Evolutionary conservation across 768 basidiomycete species (phyloP).

Genomic region (Boletus tylopilopsis): DNA sequence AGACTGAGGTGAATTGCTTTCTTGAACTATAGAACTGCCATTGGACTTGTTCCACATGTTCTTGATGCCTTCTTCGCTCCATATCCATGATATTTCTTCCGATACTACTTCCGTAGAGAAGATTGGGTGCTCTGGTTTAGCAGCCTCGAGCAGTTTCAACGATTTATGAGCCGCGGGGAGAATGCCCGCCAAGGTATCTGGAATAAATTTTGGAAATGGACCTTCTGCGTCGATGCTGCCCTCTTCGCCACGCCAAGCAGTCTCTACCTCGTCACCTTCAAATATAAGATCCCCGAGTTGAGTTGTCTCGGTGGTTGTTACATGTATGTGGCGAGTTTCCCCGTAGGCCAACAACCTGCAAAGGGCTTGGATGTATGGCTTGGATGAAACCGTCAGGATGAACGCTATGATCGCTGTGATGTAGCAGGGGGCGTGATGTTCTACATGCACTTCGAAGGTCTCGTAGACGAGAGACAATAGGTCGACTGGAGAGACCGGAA

Average conservation of each 20-base stretch:
- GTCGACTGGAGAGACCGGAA: constrained; percentile 43
- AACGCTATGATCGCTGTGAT: constrained; percentile 60
- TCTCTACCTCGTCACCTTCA: constrained; percentile 34
- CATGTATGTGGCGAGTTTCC: constrained; percentile 28
- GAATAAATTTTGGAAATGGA: constrained; percentile 64
- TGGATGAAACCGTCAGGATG: constrained; percentile 61
- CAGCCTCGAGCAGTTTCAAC: constrained; percentile 57
- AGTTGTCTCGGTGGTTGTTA: constrained; percentile 9
- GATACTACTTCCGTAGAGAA: constrained; percentile 34
- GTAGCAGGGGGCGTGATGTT: constrained; percentile 44
- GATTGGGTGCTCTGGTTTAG: constrained; percentile 61
- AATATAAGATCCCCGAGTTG: constrained; percentile 16
- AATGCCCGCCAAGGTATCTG: constrained; percentile 43
- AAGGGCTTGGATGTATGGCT: constrained; percentile 56
- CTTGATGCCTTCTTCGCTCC: constrained; percentile 27
- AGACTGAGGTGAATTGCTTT: background rate
- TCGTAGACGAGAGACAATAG: constrained; percentile 63
- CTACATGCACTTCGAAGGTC: constrained; percentile 50
- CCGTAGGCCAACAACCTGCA: constrained; percentile 57
- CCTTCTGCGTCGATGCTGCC: constrained; percentile 38
- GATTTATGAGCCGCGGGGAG: constrained; percentile 69
- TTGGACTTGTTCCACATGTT: constrained; percentile 6
- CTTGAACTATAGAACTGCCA: background rate
- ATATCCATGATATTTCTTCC: constrained; percentile 48
- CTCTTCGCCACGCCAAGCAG: constrained; percentile 38